Evolutionary conservation across 1,284 basidiomycete species (phyloP), one percentile per base, ranked within the genome.

Genomic region (Cutaneotrichosporon mucoides): DNA sequence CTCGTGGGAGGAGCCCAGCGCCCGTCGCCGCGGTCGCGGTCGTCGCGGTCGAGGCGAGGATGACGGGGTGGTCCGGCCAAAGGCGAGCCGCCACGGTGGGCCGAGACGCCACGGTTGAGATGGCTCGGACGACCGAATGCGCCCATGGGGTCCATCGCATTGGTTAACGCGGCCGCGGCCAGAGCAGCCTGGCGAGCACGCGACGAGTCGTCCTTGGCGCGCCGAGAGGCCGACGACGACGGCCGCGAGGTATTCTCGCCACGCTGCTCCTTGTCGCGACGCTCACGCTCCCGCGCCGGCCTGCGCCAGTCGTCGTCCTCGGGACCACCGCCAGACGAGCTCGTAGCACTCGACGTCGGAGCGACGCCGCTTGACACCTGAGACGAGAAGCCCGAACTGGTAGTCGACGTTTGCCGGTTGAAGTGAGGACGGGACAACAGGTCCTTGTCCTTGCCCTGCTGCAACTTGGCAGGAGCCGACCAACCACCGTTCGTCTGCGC

Each of bases 391-490:
- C 64, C 68, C 35, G 68, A 66, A n/a, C 59, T 60, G 24, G 52
- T 52, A 11, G 64, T 63, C 9, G 57, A 61, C 12, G 60, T 63
- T 35, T 67, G 15, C 57, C 63, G 42, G 62, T 41, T 43, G 33
- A 53, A 4, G 11, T 10, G 7, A 13, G 53, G 35, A n/a, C 53
- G 53, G 8, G 53, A 45, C 40, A 53, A 38, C 36, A 36, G 16
- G 15, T 46, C 52, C 13, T 41, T 48, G 10, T 52, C 50, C 40
- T 38, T 40, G 37, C 45, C 24, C 15, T 55, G 68, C 60, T 79
- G 77, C 44, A 79, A 50, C 58, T 75, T 72, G 16, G 76, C 77
- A 1, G 77, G 77, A 0, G 76, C 77, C 11, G 73, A 76, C 61
- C 71, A 72, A 34, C 74, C 75, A 11, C 70, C 70, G 53, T 55